Base-by-base conservation (phyloP, 2,329 filamentous ascomycete genomes). In the Calonectria honghensis region DNA sequence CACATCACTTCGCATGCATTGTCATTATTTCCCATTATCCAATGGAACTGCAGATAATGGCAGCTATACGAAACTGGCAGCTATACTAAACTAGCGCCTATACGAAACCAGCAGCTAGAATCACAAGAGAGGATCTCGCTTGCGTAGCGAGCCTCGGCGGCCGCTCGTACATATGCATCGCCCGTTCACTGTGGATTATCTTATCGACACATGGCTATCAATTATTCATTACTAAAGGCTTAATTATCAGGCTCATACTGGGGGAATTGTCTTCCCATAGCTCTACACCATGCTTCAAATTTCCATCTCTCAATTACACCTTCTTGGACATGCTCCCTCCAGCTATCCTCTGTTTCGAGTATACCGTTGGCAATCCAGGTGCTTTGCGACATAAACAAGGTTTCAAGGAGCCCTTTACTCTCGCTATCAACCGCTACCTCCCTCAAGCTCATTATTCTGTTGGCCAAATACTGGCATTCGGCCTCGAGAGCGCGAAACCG, bases 351-450 rank as follows among this genome's bases (percentile, higher is more conserved):
- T 14, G 68, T 74, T 31, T 59, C 68, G 7, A 69, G 9, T 35
- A 74, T 54, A 11, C 73, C 73, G 24, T 69, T 72, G 2, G 68
- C 69, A 59, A 74, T 65, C 73, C 73, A 74, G 10, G 68, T 72
- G 27, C 65, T 74, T 37, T 74, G 73, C 7, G 73, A 72, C 16
- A 72, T 69, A 24, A 74, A 69, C 5, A 69, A 41, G 4, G 64
- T 68, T 24, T 68, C 63, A 6, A 68, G 48, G 3, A 72, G 37
- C 31, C 73, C 51, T 18, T 69, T 24, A 9, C 24, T 54, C 0
- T 52, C 24, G 6, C 11, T 59, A 3, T 68, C 63, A 1, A 18
- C 29, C 20, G 27, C 31, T 13, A 11, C 20, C 18, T 74, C 18
- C 32, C 52, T 39, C 63, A 74, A 32, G 6, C 1, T 24, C 45